Conservation (phyloP, 2,329 filamentous ascomycete genomes). For the Tetracladium maxilliforme region DNA sequence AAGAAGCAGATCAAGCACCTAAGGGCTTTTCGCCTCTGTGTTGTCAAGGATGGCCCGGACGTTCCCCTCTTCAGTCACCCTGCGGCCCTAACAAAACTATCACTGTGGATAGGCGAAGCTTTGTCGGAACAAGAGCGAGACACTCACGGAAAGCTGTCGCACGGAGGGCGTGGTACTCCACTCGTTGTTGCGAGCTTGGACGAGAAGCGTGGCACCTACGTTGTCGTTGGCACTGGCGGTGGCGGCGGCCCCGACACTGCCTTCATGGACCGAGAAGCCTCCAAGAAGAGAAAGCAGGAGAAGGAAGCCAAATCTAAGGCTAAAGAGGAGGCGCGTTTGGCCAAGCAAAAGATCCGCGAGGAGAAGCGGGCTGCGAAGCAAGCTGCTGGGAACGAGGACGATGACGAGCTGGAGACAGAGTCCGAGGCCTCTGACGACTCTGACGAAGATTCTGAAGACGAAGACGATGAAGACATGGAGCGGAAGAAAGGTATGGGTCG, state of each 20-base stretch:
- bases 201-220: constrained; percentile 73
- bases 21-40: constrained; percentile 83
- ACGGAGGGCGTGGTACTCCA: constrained; percentile 62
- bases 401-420: constrained; percentile 37
- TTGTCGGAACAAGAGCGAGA: constrained; percentile 81
- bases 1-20: constrained; percentile 92
- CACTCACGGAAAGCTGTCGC: constrained; percentile 49
- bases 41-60: constrained; percentile 90
- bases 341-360: constrained; percentile 41
- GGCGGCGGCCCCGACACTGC: constrained; percentile 61
- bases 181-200: constrained; percentile 84
- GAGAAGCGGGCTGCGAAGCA: constrained; percentile 46
- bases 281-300: constrained; percentile 46
- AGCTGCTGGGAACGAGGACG: constrained; percentile 32
- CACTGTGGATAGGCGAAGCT: constrained; percentile 87
- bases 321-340: constrained; percentile 39
- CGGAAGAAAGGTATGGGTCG: constrained; percentile 54
- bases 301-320: constrained; percentile 48
- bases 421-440: constrained; percentile 30
- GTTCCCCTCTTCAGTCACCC: constrained; percentile 86
- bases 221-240: constrained; percentile 85
- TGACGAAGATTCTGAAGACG: constrained; percentile 28
- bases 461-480: constrained; percentile 36
- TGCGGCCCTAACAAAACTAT: constrained; percentile 82
- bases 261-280: constrained; percentile 52